Evolutionary conservation across 1,284 basidiomycete species (phyloP).

Genomic region (Irpex rosettiformis): DNA sequence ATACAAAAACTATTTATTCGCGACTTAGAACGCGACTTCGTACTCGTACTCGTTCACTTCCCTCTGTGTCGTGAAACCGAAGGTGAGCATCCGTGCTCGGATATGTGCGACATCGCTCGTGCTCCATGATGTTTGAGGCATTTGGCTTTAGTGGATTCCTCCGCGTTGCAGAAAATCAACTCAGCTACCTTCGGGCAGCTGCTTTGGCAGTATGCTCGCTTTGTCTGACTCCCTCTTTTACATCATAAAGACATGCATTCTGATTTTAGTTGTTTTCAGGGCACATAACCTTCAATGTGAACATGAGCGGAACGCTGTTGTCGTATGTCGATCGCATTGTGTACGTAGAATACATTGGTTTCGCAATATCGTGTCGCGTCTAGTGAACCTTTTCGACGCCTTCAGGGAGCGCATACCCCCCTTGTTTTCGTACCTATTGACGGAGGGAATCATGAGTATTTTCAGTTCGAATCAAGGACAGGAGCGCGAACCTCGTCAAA

Average conservation of each 20-base stretch:
- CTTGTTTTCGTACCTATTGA: constrained; percentile 46
- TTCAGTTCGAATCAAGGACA: not conserved
- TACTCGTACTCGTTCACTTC: too few species aligned
- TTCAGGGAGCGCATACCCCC: constrained; percentile 42
- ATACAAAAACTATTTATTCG: not conserved
- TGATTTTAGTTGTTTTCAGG: not conserved
- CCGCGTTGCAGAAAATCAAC: constrained; percentile 53
- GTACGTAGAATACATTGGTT: not conserved
- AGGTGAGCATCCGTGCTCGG: not conserved
- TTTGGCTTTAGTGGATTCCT: constrained; percentile 81
- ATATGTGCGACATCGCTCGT: constrained; percentile 6
- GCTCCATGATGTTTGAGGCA: constrained; percentile 82
- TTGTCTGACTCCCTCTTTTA: constrained; percentile 28
- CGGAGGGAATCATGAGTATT: not conserved
- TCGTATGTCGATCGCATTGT: not conserved
- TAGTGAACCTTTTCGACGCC: constrained; percentile 40
- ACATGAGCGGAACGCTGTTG: not conserved
- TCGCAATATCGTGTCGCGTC: not conserved
- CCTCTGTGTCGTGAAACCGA: too few species aligned
- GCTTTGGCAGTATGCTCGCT: constrained; percentile 40
- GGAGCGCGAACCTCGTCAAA: constrained; percentile 68
- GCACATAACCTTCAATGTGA: too few species aligned
- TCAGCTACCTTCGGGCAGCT: constrained; percentile 59
- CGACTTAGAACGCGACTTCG: not conserved
- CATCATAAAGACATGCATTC: not conserved